These are phyloP conservation scores for Pseudogymnoascus sp. DNA, from an alignment of 2,329 filamentous ascomycete genomes.

Conservation along the genomic window DNA sequence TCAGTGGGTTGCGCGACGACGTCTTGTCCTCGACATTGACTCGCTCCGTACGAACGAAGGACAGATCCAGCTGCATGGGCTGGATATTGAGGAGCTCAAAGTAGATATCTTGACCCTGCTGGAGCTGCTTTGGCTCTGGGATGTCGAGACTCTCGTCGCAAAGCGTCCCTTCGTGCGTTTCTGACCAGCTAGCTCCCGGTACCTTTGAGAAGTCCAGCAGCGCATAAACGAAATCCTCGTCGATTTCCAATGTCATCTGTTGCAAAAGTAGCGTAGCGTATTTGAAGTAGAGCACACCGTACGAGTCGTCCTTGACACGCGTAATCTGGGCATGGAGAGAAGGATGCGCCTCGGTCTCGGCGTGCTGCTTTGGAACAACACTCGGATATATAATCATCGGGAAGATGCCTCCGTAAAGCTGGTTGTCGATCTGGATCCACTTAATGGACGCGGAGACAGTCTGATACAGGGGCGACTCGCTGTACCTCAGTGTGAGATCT, in stretches of 20 bases:
- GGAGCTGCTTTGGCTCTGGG: slow-evolving; percentile 78
- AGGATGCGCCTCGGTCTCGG: slow-evolving; percentile 92
- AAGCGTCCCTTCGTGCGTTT: slow-evolving; percentile 67
- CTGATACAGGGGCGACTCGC: slow-evolving; percentile 88
- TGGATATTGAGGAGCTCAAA: slow-evolving; percentile 96
- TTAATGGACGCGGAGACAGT: slow-evolving; percentile 86
- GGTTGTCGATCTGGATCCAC: slow-evolving; percentile 98
- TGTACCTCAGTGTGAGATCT: slow-evolving; percentile 84
- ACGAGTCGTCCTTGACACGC: slow-evolving; percentile 94
- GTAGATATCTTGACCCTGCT: slow-evolving; percentile 89
- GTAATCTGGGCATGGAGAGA: slow-evolving; percentile 89
- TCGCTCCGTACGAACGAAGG: slow-evolving; percentile 91
- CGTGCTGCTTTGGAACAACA: slow-evolving; percentile 92
- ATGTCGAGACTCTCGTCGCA: slow-evolving; percentile 88
- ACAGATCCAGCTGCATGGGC: slow-evolving; percentile 95
- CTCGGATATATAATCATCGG: slow-evolving; percentile 95
- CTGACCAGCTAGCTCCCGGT: slow-evolving; percentile 79
- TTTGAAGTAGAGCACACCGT: slow-evolving; percentile 96
- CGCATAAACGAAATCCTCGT: slow-evolving; percentile 97
- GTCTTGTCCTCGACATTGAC: slow-evolving; percentile 95
- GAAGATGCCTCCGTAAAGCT: slow-evolving; percentile 96
- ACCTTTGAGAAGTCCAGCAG: slow-evolving; percentile 92
- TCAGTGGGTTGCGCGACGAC: slow-evolving; percentile 83
- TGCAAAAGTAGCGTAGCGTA: slow-evolving; percentile 90
- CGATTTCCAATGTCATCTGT: slow-evolving; percentile 96